Evolutionary conservation across 169 alveolate species (phyloP).

Genomic region (Cryptosporidium tyzzeri): DNA sequence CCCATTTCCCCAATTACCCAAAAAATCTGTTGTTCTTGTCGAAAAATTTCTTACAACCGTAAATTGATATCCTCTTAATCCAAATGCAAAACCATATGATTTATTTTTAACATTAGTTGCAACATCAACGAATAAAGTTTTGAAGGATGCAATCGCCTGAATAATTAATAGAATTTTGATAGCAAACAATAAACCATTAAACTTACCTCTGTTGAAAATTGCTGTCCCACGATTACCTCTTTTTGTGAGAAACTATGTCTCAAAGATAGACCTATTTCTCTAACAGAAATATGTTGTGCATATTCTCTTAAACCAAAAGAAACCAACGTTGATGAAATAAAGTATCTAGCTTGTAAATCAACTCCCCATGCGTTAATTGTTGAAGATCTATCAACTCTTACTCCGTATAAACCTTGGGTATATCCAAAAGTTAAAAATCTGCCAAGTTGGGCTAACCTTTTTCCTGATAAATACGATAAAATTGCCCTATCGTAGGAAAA

Average conservation of each 20-base stretch:
- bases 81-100: slow-evolving; percentile 64
- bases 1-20: slow-evolving; percentile 75
- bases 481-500: slow-evolving; percentile 60
- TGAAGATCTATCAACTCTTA: slow-evolving; percentile 56
- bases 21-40: slow-evolving; percentile 61
- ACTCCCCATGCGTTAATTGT: slow-evolving; percentile 75
- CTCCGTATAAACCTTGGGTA: slow-evolving; percentile 70
- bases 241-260: slow-evolving; percentile 65
- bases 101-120: slow-evolving; percentile 60
- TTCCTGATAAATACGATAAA: slow-evolving; percentile 50
- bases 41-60: slow-evolving; percentile 54
- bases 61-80: slow-evolving; percentile 75
- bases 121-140: slow-evolving; percentile 57
- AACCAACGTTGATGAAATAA: slow-evolving; percentile 62
- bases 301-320: slow-evolving; percentile 69
- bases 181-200: background rate
- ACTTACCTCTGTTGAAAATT: slow-evolving; percentile 74
- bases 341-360: slow-evolving; percentile 68
- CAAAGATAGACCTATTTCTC: slow-evolving; percentile 53
- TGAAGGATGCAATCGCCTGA: slow-evolving; percentile 70
- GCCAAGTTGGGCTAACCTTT: slow-evolving; percentile 47
- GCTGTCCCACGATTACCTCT: slow-evolving; percentile 39
- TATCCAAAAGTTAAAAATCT: slow-evolving; percentile 67
- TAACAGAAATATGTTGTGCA: slow-evolving; percentile 69
- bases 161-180: background rate